Base-by-base conservation (phyloP, 805 yeast genomes). In the Hagleromyces aurorensis region DNA sequence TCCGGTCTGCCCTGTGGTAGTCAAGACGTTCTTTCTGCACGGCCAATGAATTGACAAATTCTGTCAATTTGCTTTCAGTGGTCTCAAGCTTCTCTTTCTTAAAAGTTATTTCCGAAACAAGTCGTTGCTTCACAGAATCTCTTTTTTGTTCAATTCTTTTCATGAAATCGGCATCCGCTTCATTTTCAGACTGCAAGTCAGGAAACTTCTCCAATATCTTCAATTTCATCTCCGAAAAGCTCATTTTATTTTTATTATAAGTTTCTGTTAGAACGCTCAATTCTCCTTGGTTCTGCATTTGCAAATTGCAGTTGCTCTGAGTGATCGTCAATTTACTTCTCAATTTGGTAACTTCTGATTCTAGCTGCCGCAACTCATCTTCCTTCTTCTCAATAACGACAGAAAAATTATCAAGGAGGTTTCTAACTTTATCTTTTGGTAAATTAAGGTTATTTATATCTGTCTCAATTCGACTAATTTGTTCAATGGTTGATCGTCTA, bases 271-370 rank as follows among this genome's bases (percentile, higher is more conserved):
- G 66, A 1, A 69, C 69, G 29, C 62, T 60, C 25, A 77, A 53
- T 27, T 71, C 66, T 4, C 89, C 93, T 38, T 72, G 74, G 28
- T 59, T 44, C 18, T 72, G 57, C 1, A 70, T 65, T 6, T 64
- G 48, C 1, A 45, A 36, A 34, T 62, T 64, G 20, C 60, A 59
- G 1, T 52, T 40, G 1, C 37, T 34, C 38, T 74, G 61, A 2
- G 48, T 20, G 0, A 20, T 23, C 3, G 47, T 44, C 4, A 64
- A 41, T 2, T 40, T 34, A 0, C 19, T 30, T 21, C 57, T 62
- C 22, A 44, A 25, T 2, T 21, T 11, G 4, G 34, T 32, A 3
- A 64, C 40, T 4, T 41, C 32, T 1, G 17, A 28, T 13, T 56
- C 59, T 11, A 55, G 20, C 1, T 33, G 28, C 3, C 36, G 37